Evolutionary conservation across 2,329 filamentous ascomycete species (phyloP), one percentile per base, ranked within the genome.

Genomic region (Penicillium sp.): DNA sequence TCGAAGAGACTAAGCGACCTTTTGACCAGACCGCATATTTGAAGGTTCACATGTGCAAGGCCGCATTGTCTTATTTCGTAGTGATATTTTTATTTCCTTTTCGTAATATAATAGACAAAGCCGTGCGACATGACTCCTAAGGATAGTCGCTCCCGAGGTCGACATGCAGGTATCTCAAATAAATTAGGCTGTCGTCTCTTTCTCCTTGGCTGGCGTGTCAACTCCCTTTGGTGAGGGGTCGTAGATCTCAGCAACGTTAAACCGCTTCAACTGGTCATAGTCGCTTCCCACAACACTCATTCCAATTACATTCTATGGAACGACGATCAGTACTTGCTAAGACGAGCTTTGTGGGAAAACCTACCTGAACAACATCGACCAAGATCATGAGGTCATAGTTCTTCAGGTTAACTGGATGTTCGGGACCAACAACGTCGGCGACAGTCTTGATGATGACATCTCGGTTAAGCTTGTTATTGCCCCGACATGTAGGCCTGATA

Each of bases 211-310:
- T 9, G 42, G 39, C 9, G 50, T 45, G 4, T 19, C 42, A 27
- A 47, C 25, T n/a, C 31, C 42, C 35, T 70, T 71, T 23, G 76
- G 71, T 10, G 75, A 77, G 51, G 81, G 79, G 57, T 80, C 79
- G 63, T 83, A 85, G 52, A 88, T 80, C 69, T 88, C 86, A 44
- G 84, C 81, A 48, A 88, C 70, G 68, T 88, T 88, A 72, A 81
- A 88, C 54, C 82, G 79, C 72, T 86, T 88, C 60, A 88, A 75
- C 61, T 78, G 73, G 54, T 88, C 85, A 63, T 83, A 88, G 61
- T 85, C 83, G 52, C 77, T 72, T 21, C 80, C 81, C 4, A 87
- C 83, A 9, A 88, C 84, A 62, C 84, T 86, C 79, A 88, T 85
- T 21, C 86, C 85, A 58, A 85, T 81, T 10, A 88, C 72, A 63